Evolutionary conservation across 805 yeast genomes (phyloP).

Genomic region (Ogataea methylovora): DNA sequence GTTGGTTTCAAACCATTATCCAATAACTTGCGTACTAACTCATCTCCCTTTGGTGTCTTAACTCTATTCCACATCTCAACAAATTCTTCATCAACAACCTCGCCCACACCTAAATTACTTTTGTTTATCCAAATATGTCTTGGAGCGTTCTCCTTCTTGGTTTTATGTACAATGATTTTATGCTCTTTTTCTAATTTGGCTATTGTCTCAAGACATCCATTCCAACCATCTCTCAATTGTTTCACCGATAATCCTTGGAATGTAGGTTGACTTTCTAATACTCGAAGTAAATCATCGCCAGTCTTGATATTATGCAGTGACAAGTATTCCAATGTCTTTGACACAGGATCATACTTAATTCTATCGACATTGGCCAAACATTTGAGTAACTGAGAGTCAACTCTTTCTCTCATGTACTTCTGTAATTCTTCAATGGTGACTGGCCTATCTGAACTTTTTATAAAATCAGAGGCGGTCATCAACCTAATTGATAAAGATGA

Average conservation of each 20-base stretch:
- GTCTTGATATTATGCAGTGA: slow-evolving; percentile 84
- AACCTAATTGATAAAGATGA: slow-evolving; percentile 80
- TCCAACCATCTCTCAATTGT: slow-evolving; percentile 84
- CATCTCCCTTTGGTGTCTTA: slow-evolving; percentile 75
- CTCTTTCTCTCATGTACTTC: slow-evolving; percentile 55
- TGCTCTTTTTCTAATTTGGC: slow-evolving; percentile 70
- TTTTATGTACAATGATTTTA: slow-evolving; percentile 74
- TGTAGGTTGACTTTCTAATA: slow-evolving; percentile 72
- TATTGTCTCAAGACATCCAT: slow-evolving; percentile 74
- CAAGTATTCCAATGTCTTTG: slow-evolving; percentile 71
- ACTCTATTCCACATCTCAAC: slow-evolving; percentile 73
- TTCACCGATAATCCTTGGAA: slow-evolving; percentile 84
- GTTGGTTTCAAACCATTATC: slow-evolving; percentile 93
- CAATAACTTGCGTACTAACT: slow-evolving; percentile 67
- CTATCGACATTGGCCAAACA: slow-evolving; percentile 70
- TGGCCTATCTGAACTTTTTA: slow-evolving; percentile 66
- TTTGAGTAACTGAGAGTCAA: slow-evolving; percentile 58
- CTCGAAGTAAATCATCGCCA: slow-evolving; percentile 67
- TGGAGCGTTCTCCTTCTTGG: slow-evolving; percentile 92
- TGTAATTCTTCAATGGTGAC: slow-evolving; percentile 59
- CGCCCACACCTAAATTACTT: slow-evolving; percentile 52
- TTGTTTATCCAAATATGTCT: slow-evolving; percentile 78
- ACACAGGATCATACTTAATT: slow-evolving; percentile 56
- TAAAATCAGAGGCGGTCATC: slow-evolving; percentile 84
- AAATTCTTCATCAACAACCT: slow-evolving; percentile 72